Percentiles rank a stretch among this genome's conserved stretches.
These are phyloP conservation scores for Geranium incanum DNA, from an alignment of 441 rosid genomes.

Conservation along the genomic window DNA sequence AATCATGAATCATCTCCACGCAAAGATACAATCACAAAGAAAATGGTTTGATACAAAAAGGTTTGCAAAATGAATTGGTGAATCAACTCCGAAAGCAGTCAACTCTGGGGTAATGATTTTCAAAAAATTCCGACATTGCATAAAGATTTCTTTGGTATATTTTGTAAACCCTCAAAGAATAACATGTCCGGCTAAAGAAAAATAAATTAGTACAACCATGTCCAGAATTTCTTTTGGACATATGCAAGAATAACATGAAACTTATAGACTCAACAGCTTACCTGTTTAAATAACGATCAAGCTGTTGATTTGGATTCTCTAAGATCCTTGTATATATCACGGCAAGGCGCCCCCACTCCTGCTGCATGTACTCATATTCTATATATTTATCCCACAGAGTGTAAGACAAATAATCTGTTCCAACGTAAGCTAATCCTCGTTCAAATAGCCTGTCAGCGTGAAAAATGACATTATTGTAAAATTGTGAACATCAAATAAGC, in stretches of 20 bases:
- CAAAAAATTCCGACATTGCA: background rate
- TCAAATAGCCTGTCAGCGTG: slow-evolving; percentile 73
- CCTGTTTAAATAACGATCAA: slow-evolving; percentile 75
- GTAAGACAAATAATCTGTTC: slow-evolving; percentile 75
- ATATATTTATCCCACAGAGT: slow-evolving; percentile 92
- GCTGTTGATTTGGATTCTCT: slow-evolving; percentile 75
- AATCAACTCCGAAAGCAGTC: background rate
- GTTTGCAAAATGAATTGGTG: background rate
- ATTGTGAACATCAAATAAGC: slow-evolving; percentile 21
- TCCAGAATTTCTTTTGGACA: background rate
- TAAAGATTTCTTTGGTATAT: background rate
- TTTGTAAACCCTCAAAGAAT: no score
- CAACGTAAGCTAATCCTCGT: slow-evolving; percentile 80
- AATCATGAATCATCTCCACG: background rate
- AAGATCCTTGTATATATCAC: slow-evolving; percentile 69
- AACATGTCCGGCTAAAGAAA: no score
- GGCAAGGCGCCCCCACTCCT: slow-evolving; percentile 76
- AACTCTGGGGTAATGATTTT: background rate
- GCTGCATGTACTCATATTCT: slow-evolving; percentile 85
- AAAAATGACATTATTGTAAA: slow-evolving; percentile 18
- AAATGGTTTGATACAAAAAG: background rate
- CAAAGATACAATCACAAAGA: background rate
- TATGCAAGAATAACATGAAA: background rate
- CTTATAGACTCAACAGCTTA: slow-evolving; percentile 19
- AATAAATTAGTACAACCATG: no score